These are phyloP conservation scores for Hibiscus tridactylites DNA, from an alignment of 345 rosid genomes.

Conservation along the genomic window DNA sequence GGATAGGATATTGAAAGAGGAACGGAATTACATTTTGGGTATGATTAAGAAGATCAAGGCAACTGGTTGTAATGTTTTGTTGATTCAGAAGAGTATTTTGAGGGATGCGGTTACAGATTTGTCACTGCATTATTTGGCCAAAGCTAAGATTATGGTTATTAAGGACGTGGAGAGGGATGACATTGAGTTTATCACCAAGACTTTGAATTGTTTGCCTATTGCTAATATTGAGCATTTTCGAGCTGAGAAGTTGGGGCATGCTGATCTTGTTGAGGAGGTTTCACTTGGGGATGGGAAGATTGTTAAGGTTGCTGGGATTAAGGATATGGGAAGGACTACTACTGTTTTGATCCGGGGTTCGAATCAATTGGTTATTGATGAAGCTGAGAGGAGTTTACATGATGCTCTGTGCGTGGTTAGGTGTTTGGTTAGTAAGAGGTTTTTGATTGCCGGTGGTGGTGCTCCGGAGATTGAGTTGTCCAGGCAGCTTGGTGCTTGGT, in stretches of 20 bases:
- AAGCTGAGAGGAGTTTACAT: constrained; percentile 96
- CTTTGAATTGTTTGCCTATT: constrained; percentile 90
- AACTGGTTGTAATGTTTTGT: constrained; percentile 76
- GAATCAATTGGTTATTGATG: constrained; percentile 77
- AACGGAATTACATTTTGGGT: constrained; percentile 89
- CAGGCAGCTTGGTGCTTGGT: constrained; percentile 97
- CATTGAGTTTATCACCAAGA: constrained; percentile 90
- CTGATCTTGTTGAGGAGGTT: constrained; percentile 84
- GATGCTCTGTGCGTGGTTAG: constrained; percentile 94
- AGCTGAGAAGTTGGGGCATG: constrained; percentile 78
- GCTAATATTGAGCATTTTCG: constrained; percentile 91
- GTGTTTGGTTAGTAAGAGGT: constrained; percentile 81
- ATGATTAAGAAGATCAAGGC: constrained; percentile 97
- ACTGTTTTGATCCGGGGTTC: constrained; percentile 94
- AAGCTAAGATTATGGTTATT: constrained; percentile 83
- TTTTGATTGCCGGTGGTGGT: constrained; percentile 98
- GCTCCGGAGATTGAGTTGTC: constrained; percentile 97
- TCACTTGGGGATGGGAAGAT: constrained; percentile 98
- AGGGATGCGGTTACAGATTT: constrained; percentile 96
- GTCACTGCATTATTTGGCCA: constrained; percentile 86
- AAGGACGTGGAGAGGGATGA: constrained; percentile 98
- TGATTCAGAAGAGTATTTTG: constrained; percentile 96
- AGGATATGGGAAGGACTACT: constrained; percentile 88
- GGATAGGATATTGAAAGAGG: constrained; percentile 99
- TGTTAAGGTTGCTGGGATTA: constrained; percentile 76